Percentiles rank a stretch among this genome's conserved stretches.
These are phyloP conservation scores for Plantago elongata DNA, from an alignment of 257 asterid species.

Conservation along the genomic window DNA sequence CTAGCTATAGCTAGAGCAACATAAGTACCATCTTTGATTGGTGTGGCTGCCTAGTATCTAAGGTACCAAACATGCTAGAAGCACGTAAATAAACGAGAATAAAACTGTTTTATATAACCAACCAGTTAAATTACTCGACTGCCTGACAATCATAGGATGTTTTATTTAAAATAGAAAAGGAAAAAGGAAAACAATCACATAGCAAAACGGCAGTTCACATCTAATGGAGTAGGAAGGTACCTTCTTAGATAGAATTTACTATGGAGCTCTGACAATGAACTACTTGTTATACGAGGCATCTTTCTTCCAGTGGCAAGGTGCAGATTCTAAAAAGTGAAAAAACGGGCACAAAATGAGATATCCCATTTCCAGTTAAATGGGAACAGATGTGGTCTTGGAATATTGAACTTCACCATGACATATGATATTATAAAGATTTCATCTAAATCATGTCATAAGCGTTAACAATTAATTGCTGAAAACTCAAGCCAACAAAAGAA, in stretches of 20 bases:
- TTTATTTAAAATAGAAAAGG: not conserved
- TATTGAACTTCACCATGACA: not conserved
- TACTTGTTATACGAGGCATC: not conserved
- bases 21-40: not conserved
- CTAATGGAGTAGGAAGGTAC: constrained; percentile 6
- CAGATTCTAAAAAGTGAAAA: not conserved
- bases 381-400: not conserved
- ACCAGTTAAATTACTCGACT: too few species aligned
- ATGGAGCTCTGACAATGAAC: not conserved
- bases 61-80: not conserved
- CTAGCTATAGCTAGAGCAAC: not conserved
- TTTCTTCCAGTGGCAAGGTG: not conserved
- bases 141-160: not conserved
- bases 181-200: not conserved
- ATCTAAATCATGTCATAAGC: not conserved
- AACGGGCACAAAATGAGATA: constrained; percentile 6
- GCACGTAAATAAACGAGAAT: not conserved
- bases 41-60: not conserved
- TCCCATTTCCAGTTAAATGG: not conserved
- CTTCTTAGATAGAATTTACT: not conserved
- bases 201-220: not conserved
- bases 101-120: not conserved
- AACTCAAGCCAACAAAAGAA: not conserved
- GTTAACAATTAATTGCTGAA: not conserved
- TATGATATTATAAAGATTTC: not conserved